Conservation (phyloP, 2,329 filamentous ascomycete species). For the Cercospora berteroae region DNA sequence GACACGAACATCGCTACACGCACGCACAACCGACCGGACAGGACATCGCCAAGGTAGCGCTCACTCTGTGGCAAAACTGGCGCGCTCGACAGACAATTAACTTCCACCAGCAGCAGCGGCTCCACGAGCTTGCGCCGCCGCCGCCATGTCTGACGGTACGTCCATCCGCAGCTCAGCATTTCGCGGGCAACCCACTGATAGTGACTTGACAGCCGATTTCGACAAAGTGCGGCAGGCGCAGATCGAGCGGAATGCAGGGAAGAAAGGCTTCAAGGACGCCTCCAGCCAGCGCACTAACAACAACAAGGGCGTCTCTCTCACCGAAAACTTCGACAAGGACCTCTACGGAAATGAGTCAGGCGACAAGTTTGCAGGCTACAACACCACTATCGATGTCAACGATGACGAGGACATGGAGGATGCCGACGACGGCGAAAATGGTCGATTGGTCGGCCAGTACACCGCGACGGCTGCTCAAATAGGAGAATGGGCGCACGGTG, state of each 20-base stretch:
- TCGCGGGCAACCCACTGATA: not conserved
- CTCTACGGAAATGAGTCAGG: conserved; percentile 73
- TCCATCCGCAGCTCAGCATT: not conserved
- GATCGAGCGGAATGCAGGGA: conserved; percentile 83
- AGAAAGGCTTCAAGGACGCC: conserved; percentile 78
- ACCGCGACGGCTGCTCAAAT: conserved; percentile 90
- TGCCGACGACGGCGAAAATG: conserved; percentile 60
- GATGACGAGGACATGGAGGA: conserved; percentile 76
- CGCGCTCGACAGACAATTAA: conserved; percentile 11
- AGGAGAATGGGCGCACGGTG: conserved; percentile 87
- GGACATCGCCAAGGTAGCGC: conserved; percentile 17
- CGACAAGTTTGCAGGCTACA: conserved; percentile 86
- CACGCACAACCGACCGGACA: not conserved
- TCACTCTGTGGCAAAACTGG: conserved; percentile 4
- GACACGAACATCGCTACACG: not conserved
- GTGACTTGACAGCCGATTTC: conserved; percentile 64
- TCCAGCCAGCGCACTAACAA: conserved; percentile 74
- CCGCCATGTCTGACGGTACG: conserved; percentile 27
- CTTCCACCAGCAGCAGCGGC: conserved; percentile 11
- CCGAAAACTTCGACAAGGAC: conserved; percentile 80
- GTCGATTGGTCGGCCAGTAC: conserved; percentile 85
- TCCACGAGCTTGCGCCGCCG: conserved; percentile 13
- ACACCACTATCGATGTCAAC: conserved; percentile 78
- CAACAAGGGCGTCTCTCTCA: conserved; percentile 87
- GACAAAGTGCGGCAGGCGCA: conserved; percentile 84